phyloP scores from a whole-genome alignment of 1,139 yeast genomes.

The Kluyveromyces sp. region DNA sequence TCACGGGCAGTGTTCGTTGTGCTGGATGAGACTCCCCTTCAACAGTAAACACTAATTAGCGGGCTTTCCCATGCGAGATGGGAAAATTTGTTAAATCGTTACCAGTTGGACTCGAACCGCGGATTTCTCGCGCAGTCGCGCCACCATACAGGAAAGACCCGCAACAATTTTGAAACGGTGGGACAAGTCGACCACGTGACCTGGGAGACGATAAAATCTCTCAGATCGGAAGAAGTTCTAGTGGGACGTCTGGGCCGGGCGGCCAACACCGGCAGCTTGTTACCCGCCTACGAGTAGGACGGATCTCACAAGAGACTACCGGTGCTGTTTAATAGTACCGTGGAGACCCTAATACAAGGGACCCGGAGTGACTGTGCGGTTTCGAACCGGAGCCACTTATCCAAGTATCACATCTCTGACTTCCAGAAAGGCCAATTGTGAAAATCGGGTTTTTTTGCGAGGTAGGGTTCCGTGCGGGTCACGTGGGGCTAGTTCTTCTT shows the following conservation, averaged over 20 bases:
- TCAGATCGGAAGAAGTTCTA: neutral
- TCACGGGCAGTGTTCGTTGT: conserved; percentile 35
- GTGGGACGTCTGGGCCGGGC: conserved; percentile 1
- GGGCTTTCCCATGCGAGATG: neutral
- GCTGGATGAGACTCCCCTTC: conserved; percentile 40
- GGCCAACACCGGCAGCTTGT: neutral
- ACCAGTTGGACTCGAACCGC: conserved; percentile 1
- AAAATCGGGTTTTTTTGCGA: too few species aligned
- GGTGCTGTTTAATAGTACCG: neutral
- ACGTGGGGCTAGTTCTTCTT: too few species aligned
- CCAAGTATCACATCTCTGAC: neutral
- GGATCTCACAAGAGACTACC: too few species aligned
- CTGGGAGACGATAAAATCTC: neutral
- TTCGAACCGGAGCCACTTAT: conserved; percentile 6
- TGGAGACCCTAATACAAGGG: neutral
- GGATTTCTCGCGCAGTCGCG: conserved; percentile 1
- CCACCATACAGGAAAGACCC: conserved; percentile 1
- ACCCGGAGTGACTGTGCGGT: conserved; percentile 5
- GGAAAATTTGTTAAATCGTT: neutral
- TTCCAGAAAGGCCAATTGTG: neutral
- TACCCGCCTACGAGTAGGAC: neutral
- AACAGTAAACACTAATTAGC: conserved; percentile 29
- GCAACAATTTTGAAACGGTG: conserved; percentile 6
- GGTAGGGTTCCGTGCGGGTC: neutral
- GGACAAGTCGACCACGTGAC: conserved; percentile 6